Evolutionary conservation across 495 filamentous ascomycete genomes (phyloP).

Genomic region (Clavariopsis aquatica): DNA sequence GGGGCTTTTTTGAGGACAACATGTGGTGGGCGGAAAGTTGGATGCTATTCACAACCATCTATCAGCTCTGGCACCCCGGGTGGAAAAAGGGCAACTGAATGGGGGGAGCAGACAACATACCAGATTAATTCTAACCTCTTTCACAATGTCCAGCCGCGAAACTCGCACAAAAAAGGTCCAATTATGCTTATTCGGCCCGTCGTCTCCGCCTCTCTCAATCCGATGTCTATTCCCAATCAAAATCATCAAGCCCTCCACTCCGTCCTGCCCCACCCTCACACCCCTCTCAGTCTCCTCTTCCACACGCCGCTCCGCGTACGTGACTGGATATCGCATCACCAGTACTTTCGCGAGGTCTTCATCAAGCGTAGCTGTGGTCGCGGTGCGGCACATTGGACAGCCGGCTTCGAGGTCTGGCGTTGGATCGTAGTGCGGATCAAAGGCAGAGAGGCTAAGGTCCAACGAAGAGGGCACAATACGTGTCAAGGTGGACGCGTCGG

Average conservation of each 20-base stretch:
- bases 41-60: conserved; percentile 20
- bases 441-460: conserved; percentile 28
- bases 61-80: too few species aligned
- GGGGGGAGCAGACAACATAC: not conserved
- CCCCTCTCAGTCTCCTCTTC: conserved; percentile 26
- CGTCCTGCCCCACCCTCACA: not conserved
- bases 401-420: conserved; percentile 27
- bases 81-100: not conserved
- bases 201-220: not conserved
- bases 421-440: conserved; percentile 21
- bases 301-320: conserved; percentile 28
- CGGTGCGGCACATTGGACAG: conserved; percentile 42
- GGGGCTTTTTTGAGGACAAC: conserved; percentile 32
- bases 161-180: conserved; percentile 41
- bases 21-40: conserved; percentile 33
- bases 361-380: conserved; percentile 29
- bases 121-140: conserved; percentile 36
- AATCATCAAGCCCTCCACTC: conserved; percentile 31
- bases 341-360: conserved; percentile 2
- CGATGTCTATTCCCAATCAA: conserved; percentile 40
- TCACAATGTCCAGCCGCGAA: conserved; percentile 34
- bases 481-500: conserved; percentile 21
- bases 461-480: conserved; percentile 31
- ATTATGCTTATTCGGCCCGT: conserved; percentile 29
- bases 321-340: conserved; percentile 21